Evolutionary conservation across 2,329 filamentous ascomycete species (phyloP).

Genomic region (Epichloe scottii): DNA sequence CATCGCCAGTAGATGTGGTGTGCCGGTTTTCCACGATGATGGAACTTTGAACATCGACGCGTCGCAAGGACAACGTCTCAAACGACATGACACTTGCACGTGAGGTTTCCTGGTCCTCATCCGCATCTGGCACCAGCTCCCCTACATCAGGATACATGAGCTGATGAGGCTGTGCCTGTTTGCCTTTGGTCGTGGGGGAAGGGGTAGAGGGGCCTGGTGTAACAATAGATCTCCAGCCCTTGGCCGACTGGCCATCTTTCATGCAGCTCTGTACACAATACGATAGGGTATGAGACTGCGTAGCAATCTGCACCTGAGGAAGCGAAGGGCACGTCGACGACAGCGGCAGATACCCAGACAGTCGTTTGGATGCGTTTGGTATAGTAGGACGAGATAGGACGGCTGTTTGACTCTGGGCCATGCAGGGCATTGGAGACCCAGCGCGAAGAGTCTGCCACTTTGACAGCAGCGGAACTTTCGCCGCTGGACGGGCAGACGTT

Average conservation of each 20-base stretch:
- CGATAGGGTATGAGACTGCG: conserved; percentile 1
- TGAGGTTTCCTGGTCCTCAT: neutral
- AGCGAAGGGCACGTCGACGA: conserved; percentile 6
- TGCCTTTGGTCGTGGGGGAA: neutral
- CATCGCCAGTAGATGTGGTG: neutral
- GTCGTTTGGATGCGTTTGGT: conserved; percentile 1
- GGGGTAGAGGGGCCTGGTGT: neutral
- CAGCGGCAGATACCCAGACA: conserved; percentile 5
- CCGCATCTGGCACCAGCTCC: neutral
- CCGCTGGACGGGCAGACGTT: neutral
- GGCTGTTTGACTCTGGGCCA: conserved; percentile 4
- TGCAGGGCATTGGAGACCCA: conserved; percentile 3
- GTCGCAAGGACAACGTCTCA: neutral
- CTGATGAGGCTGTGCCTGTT: neutral
- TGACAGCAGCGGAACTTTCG: neutral
- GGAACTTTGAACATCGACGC: neutral
- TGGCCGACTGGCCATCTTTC: neutral
- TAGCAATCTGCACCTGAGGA: neutral
- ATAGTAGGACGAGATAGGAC: conserved; percentile 4
- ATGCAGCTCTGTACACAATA: conserved; percentile 1
- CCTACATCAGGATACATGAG: neutral
- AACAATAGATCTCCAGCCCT: neutral
- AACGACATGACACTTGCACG: neutral
- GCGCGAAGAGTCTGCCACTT: neutral
- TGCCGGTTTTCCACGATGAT: neutral